Base-by-base conservation (phyloP, 2,329 filamentous ascomycete genomes). In the Pseudocercospora fijiensis region DNA sequence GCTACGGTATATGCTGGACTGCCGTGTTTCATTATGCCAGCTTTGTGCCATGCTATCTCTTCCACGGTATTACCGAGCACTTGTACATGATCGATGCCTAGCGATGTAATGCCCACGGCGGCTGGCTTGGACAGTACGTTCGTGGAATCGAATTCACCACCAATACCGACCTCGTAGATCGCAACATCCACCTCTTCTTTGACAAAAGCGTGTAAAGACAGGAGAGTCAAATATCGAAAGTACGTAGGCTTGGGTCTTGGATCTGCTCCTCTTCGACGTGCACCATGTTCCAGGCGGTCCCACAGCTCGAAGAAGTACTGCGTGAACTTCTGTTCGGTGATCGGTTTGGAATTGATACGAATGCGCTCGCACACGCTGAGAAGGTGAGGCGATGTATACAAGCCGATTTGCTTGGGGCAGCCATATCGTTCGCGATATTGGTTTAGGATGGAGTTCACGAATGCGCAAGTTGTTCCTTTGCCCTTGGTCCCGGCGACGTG, bases 401-500 rank as follows among this genome's bases (percentile, higher is more conserved):
- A 86, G 51, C 91, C 91, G 37, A 93, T 77, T 24, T 63, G 52
- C 28, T 24, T 28, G 41, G 56, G 56, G 18, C 5, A 18, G 13
- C 56, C 60, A 18, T 22, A 20, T 24, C 10, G 26, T 20, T 47
- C 16, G 10, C 49, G 53, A 28, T 45, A 22, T 49, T 33, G 24
- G 11, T 33, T 26, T 16, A 96, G 81, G 67, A 96, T 89, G 2
- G 87, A 87, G n/a, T 91, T 90, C 16, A 90, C 84, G 74, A 92
- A 92, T 5, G 91, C 89, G 70, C 89, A 90, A 0, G 91, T 91
- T 2, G 90, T 93, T 27, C 92, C 92, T 76, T 96, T 97, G 59
- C 93, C 93, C 76, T 96, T 96, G 1, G 92, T 96, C 9, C 93
- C 93, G 0, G 93, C 90, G 52, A 96, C 86, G 74, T 96, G 93